Evolutionary conservation across 768 basidiomycete genomes (phyloP), one percentile per base, ranked within the genome.

Genomic region (Rhizopogon vinicolor): DNA sequence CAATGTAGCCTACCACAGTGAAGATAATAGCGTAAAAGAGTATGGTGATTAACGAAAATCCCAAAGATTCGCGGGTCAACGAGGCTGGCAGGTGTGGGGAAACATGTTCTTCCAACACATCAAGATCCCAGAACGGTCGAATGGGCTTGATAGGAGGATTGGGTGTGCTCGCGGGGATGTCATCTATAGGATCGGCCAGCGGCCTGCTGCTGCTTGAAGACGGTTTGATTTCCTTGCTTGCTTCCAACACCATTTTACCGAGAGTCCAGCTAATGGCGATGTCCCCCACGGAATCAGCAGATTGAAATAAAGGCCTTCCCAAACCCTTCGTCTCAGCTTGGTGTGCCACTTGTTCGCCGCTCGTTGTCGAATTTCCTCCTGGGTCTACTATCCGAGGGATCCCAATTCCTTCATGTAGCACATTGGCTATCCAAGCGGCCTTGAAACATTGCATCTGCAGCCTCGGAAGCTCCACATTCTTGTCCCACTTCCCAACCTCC

Each of bases 391-490:
- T 85, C 28, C 97, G 80, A 25, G 97, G 97, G 67, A 99, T 83
- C 8, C 94, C 94, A 49, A 99, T 87, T 31, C 97, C 97, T 67
- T 97, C 93, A 62, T 98, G 96, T 2, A 99, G 72, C 39, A 99
- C 89, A 70, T 98, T 98, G 51, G 89, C 86, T 53, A 99, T 82
- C 97, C 97, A 99, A 2, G 97, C 95, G 1, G 96, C 93, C 71
- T 99, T 99, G 85, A 99, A 99, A 68, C 97, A 99, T 68, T 98
- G 97, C 90, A 96, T 91, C 73, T 96, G 84, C 56, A 99, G 73
- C 44, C 96, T 82, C 22, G 90, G 82, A 37, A 91, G 71, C 67
- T 95, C 95, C 55, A 96, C 86, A 53, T 82, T 74, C 40, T 83
- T 75, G 22, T 81, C 82, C 90, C 89, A 91, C 60, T 79, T 78